Base-by-base conservation (phyloP, 495 filamentous ascomycete genomes). In the Trichoderma virens region DNA sequence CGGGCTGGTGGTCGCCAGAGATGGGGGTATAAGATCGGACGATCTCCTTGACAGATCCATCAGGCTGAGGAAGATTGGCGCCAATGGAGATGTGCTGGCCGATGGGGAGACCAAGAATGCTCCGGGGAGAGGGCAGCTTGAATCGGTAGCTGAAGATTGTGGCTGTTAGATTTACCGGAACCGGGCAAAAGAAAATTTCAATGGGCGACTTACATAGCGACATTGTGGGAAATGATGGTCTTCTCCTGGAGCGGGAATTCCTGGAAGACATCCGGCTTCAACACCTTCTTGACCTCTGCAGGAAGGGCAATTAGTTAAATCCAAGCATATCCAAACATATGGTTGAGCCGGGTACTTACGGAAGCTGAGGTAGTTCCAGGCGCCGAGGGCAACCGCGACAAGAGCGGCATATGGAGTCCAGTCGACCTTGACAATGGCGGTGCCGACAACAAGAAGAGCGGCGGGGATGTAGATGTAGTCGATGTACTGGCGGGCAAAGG, bases 21-120 rank as follows among this genome's bases (percentile, higher is more conserved):
- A 98, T 96, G 51, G 94, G 94, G 14, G 94, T 98, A 81, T 98
- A 98, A 27, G 91, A 95, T 73, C 94, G 92, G 14, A 97, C 86
- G 65, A 97, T 89, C 69, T 97, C 91, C 79, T 96, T 96, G 65
- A 80, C 82, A 68, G 84, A 80, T 66, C 89, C 89, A 65, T 88
- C 84, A 43, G 80, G 73, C 64, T 83, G 80, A 18, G 72, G 67
- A 62, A 94, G 86, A 61, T 76, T 85, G 39, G 93, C 93, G 68
- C 88, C 88, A 72, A 98, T 89, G 66, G 93, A 97, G 79, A 98
- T 96, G 79, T 98, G 94, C 75, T 98, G 94, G 69, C 94, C 94
- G 78, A 97, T 98, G 64, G 94, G 94, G 23, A 98, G 88, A 69
- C 94, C 93, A 67, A 98, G 90, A 74, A 97, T 92, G 70, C 90